Percentiles rank a stretch among this genome's conserved stretches.
Evolutionary conservation across 306 rosid genomes (phyloP).

Genomic region (Pterocarpus macrocarpus): DNA sequence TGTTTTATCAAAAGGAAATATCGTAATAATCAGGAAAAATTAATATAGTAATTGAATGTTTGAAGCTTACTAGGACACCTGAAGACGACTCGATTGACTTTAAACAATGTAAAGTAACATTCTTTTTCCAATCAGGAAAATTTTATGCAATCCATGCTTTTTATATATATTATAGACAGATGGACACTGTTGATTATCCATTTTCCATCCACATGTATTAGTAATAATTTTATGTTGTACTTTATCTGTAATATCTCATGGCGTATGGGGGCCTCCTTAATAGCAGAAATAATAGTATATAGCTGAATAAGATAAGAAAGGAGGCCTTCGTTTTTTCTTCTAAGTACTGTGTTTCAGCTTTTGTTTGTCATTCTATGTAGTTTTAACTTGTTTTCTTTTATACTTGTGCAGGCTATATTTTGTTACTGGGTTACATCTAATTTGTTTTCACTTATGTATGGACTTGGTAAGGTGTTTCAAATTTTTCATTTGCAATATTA

Average conservation of each 20-base stretch:
- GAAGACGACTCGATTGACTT: not conserved
- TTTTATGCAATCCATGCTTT: not conserved
- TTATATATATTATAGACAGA: not conserved
- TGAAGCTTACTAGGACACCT: not conserved
- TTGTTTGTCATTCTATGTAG: constrained; percentile 35
- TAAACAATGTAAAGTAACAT: not conserved
- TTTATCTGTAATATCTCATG: constrained; percentile 10
- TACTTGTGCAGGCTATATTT: constrained; percentile 84
- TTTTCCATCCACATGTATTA: constrained; percentile 11
- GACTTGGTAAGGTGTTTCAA: constrained; percentile 72
- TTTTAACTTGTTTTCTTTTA: constrained; percentile 34
- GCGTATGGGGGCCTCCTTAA: not conserved
- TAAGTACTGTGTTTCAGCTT: not conserved
- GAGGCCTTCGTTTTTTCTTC: constrained; percentile 24
- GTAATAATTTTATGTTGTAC: not conserved
- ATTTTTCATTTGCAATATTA: constrained; percentile 37
- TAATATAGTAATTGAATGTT: not conserved
- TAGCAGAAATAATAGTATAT: not conserved
- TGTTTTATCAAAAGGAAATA: not conserved
- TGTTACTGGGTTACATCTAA: constrained; percentile 95
- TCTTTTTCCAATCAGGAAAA: not conserved
- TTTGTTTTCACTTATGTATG: constrained; percentile 76
- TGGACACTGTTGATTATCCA: not conserved
- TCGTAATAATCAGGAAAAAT: not conserved
- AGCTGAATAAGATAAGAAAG: not conserved